Percentiles rank a stretch among this genome's conserved stretches.
These are phyloP conservation scores for Sphaerulina vaccinii DNA, from an alignment of 2,329 filamentous ascomycete species.

Conservation along the genomic window DNA sequence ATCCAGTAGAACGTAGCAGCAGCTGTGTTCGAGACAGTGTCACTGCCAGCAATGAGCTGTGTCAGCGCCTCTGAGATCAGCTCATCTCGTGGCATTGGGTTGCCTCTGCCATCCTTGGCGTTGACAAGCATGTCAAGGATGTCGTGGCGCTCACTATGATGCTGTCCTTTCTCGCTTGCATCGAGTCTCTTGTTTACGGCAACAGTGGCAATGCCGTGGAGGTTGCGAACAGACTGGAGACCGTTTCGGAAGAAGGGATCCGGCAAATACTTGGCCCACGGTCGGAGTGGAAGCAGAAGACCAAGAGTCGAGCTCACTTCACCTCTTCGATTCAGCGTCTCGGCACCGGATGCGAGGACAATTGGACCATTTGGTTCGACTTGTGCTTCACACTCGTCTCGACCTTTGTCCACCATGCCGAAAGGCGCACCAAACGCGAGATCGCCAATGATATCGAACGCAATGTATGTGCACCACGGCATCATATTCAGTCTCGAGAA, in stretches of 20 bases:
- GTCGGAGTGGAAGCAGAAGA: conserved; percentile 21
- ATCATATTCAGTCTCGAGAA: conserved; percentile 28
- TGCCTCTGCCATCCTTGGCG: conserved; percentile 33
- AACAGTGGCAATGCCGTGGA: conserved; percentile 31
- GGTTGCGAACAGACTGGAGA: conserved; percentile 23
- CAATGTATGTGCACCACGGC: conserved; percentile 30
- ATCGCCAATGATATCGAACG: conserved; percentile 30
- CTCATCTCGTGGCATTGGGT: conserved; percentile 34
- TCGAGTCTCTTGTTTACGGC: conserved; percentile 35
- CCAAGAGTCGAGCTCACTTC: conserved; percentile 28
- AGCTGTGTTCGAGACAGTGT: conserved; percentile 38
- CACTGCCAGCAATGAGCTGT: conserved; percentile 39
- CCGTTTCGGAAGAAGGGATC: conserved; percentile 32
- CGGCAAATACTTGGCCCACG: conserved; percentile 26
- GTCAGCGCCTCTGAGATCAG: conserved; percentile 38
- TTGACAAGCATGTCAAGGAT: conserved; percentile 36
- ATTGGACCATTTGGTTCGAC: conserved; percentile 22
- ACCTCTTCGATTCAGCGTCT: conserved; percentile 27
- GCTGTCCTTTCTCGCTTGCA: conserved; percentile 8
- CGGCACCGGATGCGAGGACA: conserved; percentile 21
- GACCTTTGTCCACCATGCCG: conserved; percentile 29
- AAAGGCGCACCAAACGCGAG: conserved; percentile 33
- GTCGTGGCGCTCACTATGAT: conserved; percentile 28
- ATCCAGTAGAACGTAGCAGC: conserved; percentile 31
- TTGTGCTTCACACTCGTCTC: conserved; percentile 28